Evolutionary conservation across 2,329 filamentous ascomycete genomes (phyloP).

Genomic region (Ceratocystis variospora): DNA sequence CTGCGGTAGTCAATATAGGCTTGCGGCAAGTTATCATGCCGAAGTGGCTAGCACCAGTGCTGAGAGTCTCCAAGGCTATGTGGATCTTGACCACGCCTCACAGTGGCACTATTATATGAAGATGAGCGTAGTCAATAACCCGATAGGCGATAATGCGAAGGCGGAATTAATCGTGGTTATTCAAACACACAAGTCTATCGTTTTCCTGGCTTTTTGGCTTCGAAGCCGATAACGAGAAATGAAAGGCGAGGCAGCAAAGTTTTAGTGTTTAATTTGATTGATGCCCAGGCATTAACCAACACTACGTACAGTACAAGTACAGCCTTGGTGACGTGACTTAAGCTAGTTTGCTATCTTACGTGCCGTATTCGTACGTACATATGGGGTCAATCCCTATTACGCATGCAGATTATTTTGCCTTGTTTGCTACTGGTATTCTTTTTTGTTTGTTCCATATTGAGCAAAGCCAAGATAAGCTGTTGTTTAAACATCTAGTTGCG

Average conservation of each 20-base stretch:
- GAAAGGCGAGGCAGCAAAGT: neutral
- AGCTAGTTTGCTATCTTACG: neutral
- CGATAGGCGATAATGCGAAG: neutral
- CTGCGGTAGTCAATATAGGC: neutral
- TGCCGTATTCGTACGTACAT: neutral
- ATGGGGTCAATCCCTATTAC: neutral
- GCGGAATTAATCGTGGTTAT: neutral
- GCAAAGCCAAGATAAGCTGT: neutral
- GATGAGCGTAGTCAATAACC: neutral
- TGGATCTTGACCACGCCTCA: neutral
- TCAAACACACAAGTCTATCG: neutral
- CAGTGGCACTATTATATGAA: neutral
- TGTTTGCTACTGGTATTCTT: neutral
- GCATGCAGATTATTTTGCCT: constrained; percentile 1
- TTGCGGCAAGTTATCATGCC: constrained; percentile 1
- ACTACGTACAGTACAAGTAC: neutral
- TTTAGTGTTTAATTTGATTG: neutral
- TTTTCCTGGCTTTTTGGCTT: neutral
- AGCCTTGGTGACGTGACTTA: neutral
- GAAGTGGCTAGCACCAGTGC: neutral
- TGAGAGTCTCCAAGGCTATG: neutral
- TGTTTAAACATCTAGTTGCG: no score
- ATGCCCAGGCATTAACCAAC: neutral
- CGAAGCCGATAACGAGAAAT: neutral
- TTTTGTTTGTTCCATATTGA: neutral